These are phyloP conservation scores for Penicillium bovifimosum DNA, from an alignment of 495 filamentous ascomycete species.

Conservation along the genomic window DNA sequence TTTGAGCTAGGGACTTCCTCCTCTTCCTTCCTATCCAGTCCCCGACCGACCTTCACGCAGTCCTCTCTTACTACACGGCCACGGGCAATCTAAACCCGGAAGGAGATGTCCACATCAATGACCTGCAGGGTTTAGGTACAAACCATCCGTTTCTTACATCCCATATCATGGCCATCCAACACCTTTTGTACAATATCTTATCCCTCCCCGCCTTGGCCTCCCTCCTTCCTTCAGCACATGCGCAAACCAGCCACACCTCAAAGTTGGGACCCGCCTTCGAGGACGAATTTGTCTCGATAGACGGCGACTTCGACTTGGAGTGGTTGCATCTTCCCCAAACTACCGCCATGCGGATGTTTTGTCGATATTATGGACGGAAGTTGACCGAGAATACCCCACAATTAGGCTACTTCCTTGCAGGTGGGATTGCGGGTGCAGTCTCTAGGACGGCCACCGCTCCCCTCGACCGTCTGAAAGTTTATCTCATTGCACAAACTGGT, in stretches of 20 bases:
- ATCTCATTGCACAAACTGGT: constrained; percentile 87
- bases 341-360: constrained; percentile 45
- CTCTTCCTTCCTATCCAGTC: constrained; percentile 80
- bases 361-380: constrained; percentile 49
- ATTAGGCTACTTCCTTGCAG: constrained; percentile 96
- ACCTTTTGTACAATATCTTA: constrained; percentile 39
- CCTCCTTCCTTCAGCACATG: constrained; percentile 37
- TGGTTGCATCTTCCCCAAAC: constrained; percentile 41
- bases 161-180: constrained; percentile 34
- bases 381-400: constrained; percentile 60
- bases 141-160: constrained; percentile 62
- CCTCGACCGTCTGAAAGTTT: constrained; percentile 94
- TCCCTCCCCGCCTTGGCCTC: constrained; percentile 35
- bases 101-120: constrained; percentile 90
- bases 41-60: constrained; percentile 66
- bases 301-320: constrained; percentile 41
- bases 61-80: constrained; percentile 87
- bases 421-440: constrained; percentile 84
- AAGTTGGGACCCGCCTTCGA: constrained; percentile 23
- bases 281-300: constrained; percentile 27
- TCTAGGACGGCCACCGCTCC: constrained; percentile 92
- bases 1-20: constrained; percentile 70
- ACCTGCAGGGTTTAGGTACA: constrained; percentile 93
- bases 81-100: constrained; percentile 87
- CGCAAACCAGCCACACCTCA: constrained; percentile 26